Evolutionary conservation across 306 rosid genomes (phyloP), one percentile per base, ranked within the genome.

Genomic region (Prunus kanzakura): DNA sequence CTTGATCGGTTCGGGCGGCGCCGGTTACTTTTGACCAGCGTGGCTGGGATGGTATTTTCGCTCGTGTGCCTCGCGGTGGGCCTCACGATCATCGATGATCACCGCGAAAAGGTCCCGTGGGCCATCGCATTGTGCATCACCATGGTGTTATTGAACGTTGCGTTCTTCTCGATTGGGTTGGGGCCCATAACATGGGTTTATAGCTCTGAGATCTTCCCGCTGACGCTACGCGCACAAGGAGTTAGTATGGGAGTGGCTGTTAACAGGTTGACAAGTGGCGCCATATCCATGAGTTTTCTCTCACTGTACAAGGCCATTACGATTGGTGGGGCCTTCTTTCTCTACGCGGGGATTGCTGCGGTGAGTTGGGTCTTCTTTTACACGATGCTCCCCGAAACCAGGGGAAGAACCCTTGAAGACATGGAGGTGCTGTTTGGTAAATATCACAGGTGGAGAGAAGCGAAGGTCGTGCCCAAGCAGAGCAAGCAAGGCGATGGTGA

Each of bases 101-200:
- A 84, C 0, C n/a, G 69, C 0, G 22, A 20, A 0, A 82, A 75
- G 23, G 1, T 83, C 0, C 79, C 8, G 32, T 91, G 97, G 97
- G 97, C 95, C 56, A 45, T 88, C 16, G 93, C 67, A 19, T 72
- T 88, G 62, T 74, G 88, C 78, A 81, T 89, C 1, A 66, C 89
- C 0, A 82, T 78, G 8, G 84, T 86, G 10, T 20, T 89, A 16
- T 47, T 79, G 3, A 82, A 46, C 55, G 90, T 85, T 1, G 97
- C 89, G 0, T 74, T 85, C 14, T 91, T 91, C 57, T 91, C 95
- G 0, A 88, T 91, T 1, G 97, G 93, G 23, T 74, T 87, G 43
- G 95, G 95, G 0, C 97, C 97, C 50, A 80, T 89, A 51, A 71
- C 97, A 11, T 82, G 91, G 91, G 93, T 89, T 2, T 91, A 91